phyloP scores from a whole-genome alignment of 2,329 filamentous ascomycete species.

The Amylocarpus encephaloides region DNA sequence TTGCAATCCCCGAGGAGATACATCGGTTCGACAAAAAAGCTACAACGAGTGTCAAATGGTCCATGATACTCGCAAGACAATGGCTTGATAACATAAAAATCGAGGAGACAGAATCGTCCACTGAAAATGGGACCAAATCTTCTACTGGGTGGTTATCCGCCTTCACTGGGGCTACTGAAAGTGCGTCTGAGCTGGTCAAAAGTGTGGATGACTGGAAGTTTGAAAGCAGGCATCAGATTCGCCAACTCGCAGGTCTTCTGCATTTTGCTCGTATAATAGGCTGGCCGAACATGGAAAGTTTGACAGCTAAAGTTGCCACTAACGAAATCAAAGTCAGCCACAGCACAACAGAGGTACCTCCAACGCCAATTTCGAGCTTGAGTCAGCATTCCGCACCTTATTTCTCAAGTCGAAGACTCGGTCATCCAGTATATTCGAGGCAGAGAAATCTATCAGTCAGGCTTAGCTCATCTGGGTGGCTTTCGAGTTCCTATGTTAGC shows the following conservation, averaged over 20 bases:
- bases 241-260: conserved; percentile 54
- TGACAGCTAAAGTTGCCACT: conserved; percentile 27
- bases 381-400: conserved; percentile 29
- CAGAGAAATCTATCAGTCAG: conserved; percentile 47
- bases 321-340: conserved; percentile 28
- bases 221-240: conserved; percentile 42
- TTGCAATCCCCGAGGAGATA: conserved; percentile 49
- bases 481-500: conserved; percentile 62
- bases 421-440: conserved; percentile 21
- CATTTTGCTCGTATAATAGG: conserved; percentile 57
- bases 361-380: conserved; percentile 28
- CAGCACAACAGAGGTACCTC: conserved; percentile 19
- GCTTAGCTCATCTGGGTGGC: conserved; percentile 55
- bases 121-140: conserved; percentile 27
- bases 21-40: conserved; percentile 56
- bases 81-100: conserved; percentile 65
- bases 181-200: conserved; percentile 34
- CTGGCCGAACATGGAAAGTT: conserved; percentile 53
- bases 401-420: conserved; percentile 24
- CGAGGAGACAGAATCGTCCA: conserved; percentile 36
- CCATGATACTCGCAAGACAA: conserved; percentile 54
- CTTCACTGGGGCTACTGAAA: conserved; percentile 40
- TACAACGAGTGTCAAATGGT: conserved; percentile 59
- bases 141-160: conserved; percentile 48
- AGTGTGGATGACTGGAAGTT: conserved; percentile 32